phyloP scores from a whole-genome alignment of 331 rosid species.

The Dryas integrifolia region DNA sequence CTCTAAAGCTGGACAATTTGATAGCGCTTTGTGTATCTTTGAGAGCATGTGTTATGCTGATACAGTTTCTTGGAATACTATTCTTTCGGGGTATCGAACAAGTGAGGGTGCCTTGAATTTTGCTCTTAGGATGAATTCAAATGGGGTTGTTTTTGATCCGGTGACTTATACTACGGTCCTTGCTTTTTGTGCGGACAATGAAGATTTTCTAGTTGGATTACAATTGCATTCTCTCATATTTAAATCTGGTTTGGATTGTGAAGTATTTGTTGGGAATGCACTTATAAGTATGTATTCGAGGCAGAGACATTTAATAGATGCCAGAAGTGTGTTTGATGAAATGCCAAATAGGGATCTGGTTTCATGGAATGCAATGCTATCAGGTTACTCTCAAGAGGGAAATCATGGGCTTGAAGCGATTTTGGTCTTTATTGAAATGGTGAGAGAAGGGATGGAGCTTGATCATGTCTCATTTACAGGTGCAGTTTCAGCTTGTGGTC shows the following conservation, averaged over 20 bases:
- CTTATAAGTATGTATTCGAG: slow-evolving; percentile 72
- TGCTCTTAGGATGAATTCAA: slow-evolving; percentile 50
- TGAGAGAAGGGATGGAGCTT: slow-evolving; percentile 53
- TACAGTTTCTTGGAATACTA: slow-evolving; percentile 83
- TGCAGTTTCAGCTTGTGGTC: slow-evolving; percentile 78
- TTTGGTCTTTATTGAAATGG: slow-evolving; percentile 55
- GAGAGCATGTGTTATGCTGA: slow-evolving; percentile 52
- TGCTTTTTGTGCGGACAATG: slow-evolving; percentile 50
- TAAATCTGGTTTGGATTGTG: slow-evolving; percentile 57
- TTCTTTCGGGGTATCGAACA: slow-evolving; percentile 70
- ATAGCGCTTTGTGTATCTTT: slow-evolving; percentile 49
- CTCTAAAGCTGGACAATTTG: slow-evolving; percentile 51
- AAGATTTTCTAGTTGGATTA: slow-evolving; percentile 56
- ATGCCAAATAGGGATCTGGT: slow-evolving; percentile 62
- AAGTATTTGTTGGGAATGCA: slow-evolving; percentile 76
- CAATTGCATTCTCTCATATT: slow-evolving; percentile 61
- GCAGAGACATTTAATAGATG: slow-evolving; percentile 49
- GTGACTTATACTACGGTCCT: slow-evolving; percentile 63
- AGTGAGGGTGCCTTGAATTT: slow-evolving; percentile 61
- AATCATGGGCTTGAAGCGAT: slow-evolving; percentile 59
- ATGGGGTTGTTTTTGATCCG: slow-evolving; percentile 64
- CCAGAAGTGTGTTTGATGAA: slow-evolving; percentile 69
- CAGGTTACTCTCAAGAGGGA: slow-evolving; percentile 78
- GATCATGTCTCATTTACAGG: slow-evolving; percentile 80
- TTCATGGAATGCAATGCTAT: slow-evolving; percentile 78